Percentiles rank a stretch among this genome's conserved stretches.
These are phyloP conservation scores for Polyporus arcularius DNA, from an alignment of 768 basidiomycete species.

Conservation along the genomic window DNA sequence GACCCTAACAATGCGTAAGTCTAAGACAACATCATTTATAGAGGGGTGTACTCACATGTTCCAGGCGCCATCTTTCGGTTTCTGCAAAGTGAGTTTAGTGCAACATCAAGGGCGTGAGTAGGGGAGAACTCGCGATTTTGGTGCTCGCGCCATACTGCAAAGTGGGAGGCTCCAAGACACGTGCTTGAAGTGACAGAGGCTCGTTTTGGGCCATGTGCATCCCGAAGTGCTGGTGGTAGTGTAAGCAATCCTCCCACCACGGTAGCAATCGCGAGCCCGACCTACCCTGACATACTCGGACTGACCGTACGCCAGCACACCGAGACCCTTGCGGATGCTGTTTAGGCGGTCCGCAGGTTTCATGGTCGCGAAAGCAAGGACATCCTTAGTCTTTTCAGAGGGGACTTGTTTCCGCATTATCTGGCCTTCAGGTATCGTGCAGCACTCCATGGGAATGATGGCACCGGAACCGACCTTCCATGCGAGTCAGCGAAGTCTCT, in stretches of 20 bases:
- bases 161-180: slow-evolving; percentile 63
- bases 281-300: slow-evolving; percentile 55
- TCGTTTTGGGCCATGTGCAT: slow-evolving; percentile 54
- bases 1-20: slow-evolving; percentile 45
- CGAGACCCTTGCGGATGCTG: slow-evolving; percentile 55
- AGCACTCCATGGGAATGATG: slow-evolving; percentile 67
- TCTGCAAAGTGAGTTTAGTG: slow-evolving; percentile 33
- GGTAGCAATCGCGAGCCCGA: background rate
- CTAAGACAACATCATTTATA: background rate
- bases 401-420: slow-evolving; percentile 75
- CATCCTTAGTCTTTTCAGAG: slow-evolving; percentile 59
- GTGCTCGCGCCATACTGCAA: slow-evolving; percentile 64
- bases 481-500: background rate
- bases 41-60: slow-evolving; percentile 55
- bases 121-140: slow-evolving; percentile 50
- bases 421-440: slow-evolving; percentile 62
- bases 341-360: slow-evolving; percentile 56
- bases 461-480: slow-evolving; percentile 61
- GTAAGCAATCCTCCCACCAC: background rate
- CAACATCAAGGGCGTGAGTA: slow-evolving; percentile 9
- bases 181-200: slow-evolving; percentile 60
- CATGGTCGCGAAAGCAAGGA: slow-evolving; percentile 70
- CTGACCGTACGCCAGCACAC: slow-evolving; percentile 38
- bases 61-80: slow-evolving; percentile 71
- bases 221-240: slow-evolving; percentile 52